Conservation (phyloP, 2,329 filamentous ascomycete genomes). For the Diaporthe ampelina region DNA sequence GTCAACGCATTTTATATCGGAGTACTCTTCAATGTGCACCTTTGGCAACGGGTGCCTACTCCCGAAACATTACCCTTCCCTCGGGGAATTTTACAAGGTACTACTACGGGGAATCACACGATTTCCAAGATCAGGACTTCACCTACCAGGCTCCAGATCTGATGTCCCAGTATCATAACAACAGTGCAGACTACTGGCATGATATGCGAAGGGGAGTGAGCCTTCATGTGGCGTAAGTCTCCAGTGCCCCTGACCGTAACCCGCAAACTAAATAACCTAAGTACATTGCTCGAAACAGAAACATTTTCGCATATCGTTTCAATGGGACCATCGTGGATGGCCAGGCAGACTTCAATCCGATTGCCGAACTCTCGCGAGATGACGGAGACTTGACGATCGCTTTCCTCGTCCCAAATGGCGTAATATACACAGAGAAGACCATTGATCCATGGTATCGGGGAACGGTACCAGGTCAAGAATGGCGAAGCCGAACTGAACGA, state of each 20-base stretch:
- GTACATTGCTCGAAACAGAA: background rate
- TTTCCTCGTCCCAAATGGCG: background rate
- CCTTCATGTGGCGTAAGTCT: no score
- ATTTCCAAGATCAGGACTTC: background rate
- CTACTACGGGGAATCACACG: background rate
- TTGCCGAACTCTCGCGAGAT: background rate
- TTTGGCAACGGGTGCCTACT: background rate
- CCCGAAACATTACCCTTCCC: background rate
- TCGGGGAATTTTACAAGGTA: background rate
- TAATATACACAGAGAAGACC: background rate
- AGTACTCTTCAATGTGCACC: background rate
- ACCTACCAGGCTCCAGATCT: background rate
- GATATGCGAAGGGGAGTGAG: no score
- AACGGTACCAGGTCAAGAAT: background rate
- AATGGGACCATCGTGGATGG: background rate
- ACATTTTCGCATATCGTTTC: no score
- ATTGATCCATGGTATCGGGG: background rate
- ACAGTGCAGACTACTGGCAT: background rate
- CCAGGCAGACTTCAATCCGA: background rate
- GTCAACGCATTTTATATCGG: background rate
- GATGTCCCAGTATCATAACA: background rate
- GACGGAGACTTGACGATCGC: background rate
- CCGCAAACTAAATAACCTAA: background rate
- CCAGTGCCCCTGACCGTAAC: background rate
- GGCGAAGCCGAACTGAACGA: no score